A percentile compares a stretch with the other conserved stretches of the same genome.
These are phyloP conservation scores for Fusarium nisikadoi DNA, from an alignment of 2,329 filamentous ascomycete genomes.

Conservation along the genomic window DNA sequence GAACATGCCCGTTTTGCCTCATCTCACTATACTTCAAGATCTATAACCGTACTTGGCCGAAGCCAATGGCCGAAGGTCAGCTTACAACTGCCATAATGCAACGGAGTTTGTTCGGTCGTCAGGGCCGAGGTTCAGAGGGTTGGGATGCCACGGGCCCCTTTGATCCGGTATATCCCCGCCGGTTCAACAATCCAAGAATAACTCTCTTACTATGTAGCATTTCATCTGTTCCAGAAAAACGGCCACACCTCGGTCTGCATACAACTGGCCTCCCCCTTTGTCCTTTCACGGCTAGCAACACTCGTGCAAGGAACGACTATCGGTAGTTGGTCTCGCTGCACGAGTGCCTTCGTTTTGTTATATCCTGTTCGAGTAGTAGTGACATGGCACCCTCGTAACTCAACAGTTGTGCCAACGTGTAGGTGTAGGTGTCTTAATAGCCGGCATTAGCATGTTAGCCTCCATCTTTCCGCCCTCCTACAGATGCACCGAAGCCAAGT, in stretches of 20 bases:
- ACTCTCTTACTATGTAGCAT: neutral
- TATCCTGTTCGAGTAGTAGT: conserved; percentile 13
- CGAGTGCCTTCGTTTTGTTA: neutral
- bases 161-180: conserved; percentile 39
- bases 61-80: neutral
- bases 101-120: conserved; percentile 24
- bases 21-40: neutral
- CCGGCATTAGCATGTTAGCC: conserved; percentile 26
- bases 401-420: neutral
- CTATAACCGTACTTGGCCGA: conserved; percentile 15
- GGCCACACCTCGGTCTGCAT: conserved; percentile 15
- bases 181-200: neutral
- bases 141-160: conserved; percentile 35
- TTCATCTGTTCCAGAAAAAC: neutral
- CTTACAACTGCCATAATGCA: neutral
- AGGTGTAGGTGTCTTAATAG: conserved; percentile 32
- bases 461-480: conserved; percentile 36
- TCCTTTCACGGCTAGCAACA: neutral
- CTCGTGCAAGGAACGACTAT: neutral
- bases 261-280: neutral
- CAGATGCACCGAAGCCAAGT: conserved; percentile 19
- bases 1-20: conserved; percentile 28
- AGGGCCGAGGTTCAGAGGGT: conserved; percentile 41
- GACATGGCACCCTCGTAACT: neutral
- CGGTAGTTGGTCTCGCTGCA: neutral